phyloP scores from a whole-genome alignment of 2,329 filamentous ascomycete species.

The Stromatinia cepivora region DNA sequence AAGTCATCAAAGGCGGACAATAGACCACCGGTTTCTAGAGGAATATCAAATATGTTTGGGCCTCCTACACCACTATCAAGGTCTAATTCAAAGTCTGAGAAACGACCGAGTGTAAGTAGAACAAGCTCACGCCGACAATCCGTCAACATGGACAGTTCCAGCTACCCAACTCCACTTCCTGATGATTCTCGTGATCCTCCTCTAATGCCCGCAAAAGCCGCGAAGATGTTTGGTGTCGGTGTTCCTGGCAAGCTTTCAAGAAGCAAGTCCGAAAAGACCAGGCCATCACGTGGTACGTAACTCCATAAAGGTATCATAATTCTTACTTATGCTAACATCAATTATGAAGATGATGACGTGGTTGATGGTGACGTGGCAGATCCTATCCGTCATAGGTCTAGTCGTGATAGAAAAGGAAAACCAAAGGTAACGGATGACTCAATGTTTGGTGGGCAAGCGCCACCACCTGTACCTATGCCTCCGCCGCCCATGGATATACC shows the following conservation, averaged over 20 bases:
- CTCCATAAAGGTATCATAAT: constrained; percentile 16
- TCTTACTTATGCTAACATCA: constrained; percentile 28
- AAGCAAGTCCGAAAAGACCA: constrained; percentile 50
- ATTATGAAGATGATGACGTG: constrained; percentile 51
- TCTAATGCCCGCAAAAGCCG: constrained; percentile 72
- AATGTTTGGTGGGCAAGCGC: constrained; percentile 30
- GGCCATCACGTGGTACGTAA: constrained; percentile 46
- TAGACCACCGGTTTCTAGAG: constrained; percentile 47
- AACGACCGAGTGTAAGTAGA: constrained; percentile 55
- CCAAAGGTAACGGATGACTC: constrained; percentile 46
- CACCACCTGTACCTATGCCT: constrained; percentile 40
- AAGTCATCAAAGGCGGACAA: constrained; percentile 43
- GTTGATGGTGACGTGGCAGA: constrained; percentile 52
- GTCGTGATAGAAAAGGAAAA: constrained; percentile 45
- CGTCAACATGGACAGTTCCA: constrained; percentile 58
- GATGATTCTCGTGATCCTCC: constrained; percentile 56
- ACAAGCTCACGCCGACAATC: constrained; percentile 68
- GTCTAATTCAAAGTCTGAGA: constrained; percentile 67
- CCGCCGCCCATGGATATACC: constrained; percentile 37
- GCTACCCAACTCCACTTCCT: constrained; percentile 70
- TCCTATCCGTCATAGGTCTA: constrained; percentile 50
- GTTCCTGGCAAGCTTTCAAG: constrained; percentile 50
- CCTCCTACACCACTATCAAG: constrained; percentile 67
- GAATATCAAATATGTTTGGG: constrained; percentile 65
- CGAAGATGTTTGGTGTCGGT: constrained; percentile 67